A percentile compares a stretch with the other conserved stretches of the same genome.
These are phyloP conservation scores for Leptodermis oblonga DNA, from an alignment of 257 asterid species.

Conservation along the genomic window DNA sequence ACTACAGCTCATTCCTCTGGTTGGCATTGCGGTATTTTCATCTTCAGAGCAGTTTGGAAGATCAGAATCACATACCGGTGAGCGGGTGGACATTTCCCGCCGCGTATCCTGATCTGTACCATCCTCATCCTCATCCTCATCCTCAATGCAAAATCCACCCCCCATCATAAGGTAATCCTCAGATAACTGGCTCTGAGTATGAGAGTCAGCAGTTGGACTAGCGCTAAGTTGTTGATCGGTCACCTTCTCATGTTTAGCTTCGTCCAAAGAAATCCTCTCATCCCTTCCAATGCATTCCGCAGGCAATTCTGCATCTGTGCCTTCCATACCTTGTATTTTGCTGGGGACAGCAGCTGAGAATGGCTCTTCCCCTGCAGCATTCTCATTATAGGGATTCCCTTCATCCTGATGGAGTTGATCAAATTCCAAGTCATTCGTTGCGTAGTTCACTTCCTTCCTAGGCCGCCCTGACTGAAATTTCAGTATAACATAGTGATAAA, in stretches of 20 bases:
- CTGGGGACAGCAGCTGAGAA: constrained; percentile 14
- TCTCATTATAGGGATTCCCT: constrained; percentile 21
- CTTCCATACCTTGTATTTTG: constrained; percentile 16
- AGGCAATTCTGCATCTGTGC: constrained; percentile 2
- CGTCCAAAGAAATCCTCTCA: constrained; percentile 20
- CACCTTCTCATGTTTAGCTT: constrained; percentile 19
- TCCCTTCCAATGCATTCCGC: constrained; percentile 13
- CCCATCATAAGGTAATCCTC: constrained; percentile 60
- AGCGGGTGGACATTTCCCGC: constrained; percentile 18
- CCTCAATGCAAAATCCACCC: constrained; percentile 80
- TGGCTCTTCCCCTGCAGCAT: constrained; percentile 19
- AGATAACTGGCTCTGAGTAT: constrained; percentile 22
- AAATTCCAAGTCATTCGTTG: constrained; percentile 25
- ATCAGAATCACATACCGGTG: constrained; percentile 17
- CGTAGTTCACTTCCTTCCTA: constrained; percentile 56
- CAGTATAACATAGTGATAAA: constrained; percentile 5
- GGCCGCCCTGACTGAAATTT: constrained; percentile 61
- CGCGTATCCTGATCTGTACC: too few species aligned
- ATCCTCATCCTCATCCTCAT: constrained; percentile 30
- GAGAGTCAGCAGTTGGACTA: constrained; percentile 24
- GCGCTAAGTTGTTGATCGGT: constrained; percentile 10
- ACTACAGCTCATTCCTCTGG: not conserved
- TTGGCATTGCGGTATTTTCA: constrained; percentile 18
- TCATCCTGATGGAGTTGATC: constrained; percentile 31
- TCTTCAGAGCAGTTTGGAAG: constrained; percentile 17